Evolutionary conservation across 495 filamentous ascomycete species (phyloP).

Genomic region (Letharia columbiana): DNA sequence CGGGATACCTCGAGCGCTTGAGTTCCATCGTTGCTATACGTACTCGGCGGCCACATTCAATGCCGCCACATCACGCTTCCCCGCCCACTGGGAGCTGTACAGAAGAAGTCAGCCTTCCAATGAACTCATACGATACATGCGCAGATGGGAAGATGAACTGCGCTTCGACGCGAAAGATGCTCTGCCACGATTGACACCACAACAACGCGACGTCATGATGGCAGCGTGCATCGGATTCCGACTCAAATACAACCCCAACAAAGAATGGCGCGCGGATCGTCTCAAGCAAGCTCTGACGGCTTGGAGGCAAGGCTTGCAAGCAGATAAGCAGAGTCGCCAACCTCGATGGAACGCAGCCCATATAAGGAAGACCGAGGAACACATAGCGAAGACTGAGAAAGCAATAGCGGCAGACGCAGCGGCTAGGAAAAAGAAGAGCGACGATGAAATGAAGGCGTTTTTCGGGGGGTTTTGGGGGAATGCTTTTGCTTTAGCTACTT

Average conservation of each 20-base stretch:
- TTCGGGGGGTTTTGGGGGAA: too few species aligned
- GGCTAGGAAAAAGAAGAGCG: too few species aligned
- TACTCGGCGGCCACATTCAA: neutral
- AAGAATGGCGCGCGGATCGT: neutral
- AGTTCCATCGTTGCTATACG: too few species aligned
- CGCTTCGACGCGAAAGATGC: neutral
- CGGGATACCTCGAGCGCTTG: too few species aligned
- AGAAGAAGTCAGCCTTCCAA: neutral
- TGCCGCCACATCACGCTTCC: neutral
- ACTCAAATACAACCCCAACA: neutral
- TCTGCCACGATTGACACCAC: neutral
- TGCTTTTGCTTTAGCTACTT: too few species aligned
- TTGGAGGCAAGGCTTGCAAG: neutral
- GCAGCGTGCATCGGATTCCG: neutral
- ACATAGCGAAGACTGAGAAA: neutral
- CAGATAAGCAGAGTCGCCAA: neutral
- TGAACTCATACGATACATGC: neutral
- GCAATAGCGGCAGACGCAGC: too few species aligned
- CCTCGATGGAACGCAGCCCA: neutral
- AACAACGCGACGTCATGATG: neutral
- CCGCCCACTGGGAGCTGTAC: neutral
- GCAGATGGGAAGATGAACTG: neutral
- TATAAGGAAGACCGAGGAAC: neutral
- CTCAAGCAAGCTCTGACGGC: neutral
- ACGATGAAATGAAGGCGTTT: too few species aligned